These are phyloP conservation scores for Dactylis glomerata DNA, from an alignment of 176 grass and related monocot genomes.

Conservation along the genomic window DNA sequence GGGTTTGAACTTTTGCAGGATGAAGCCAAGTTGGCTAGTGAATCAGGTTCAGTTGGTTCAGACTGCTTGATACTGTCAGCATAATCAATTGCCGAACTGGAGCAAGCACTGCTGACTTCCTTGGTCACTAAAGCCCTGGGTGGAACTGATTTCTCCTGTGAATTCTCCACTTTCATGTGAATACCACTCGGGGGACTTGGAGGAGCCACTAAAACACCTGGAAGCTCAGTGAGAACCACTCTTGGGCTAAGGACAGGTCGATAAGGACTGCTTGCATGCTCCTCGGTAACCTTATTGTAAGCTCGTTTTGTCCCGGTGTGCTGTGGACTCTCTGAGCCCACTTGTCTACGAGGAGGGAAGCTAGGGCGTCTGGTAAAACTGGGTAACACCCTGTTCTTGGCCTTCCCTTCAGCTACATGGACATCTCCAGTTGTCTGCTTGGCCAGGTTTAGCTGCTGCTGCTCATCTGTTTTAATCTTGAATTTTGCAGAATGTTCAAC, in stretches of 20 bases:
- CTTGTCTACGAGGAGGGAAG: constrained; percentile 36
- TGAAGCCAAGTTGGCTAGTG: constrained; percentile 26
- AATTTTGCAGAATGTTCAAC: constrained; percentile 59
- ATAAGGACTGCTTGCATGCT: constrained; percentile 49
- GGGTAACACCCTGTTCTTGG: constrained; percentile 41
- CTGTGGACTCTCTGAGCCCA: constrained; percentile 41
- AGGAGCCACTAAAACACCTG: constrained; percentile 33
- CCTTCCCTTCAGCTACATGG: constrained; percentile 33
- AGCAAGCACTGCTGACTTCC: constrained; percentile 23
- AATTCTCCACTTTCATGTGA: constrained; percentile 29
- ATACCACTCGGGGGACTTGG: constrained; percentile 34
- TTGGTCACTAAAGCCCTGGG: constrained; percentile 30
- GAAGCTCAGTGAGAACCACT: constrained; percentile 1
- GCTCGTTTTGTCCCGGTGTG: constrained; percentile 48
- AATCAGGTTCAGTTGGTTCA: constrained; percentile 56
- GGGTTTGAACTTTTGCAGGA: constrained; percentile 27
- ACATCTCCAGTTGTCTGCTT: constrained; percentile 45
- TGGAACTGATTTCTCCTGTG: constrained; percentile 34
- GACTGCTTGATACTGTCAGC: constrained; percentile 27
- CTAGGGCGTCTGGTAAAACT: constrained; percentile 37
- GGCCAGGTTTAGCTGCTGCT: constrained; percentile 32
- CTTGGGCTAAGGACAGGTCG: constrained; percentile 28
- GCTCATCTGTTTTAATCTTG: constrained; percentile 41
- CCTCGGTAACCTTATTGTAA: constrained; percentile 34
- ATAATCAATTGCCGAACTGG: constrained; percentile 30